phyloP scores from a whole-genome alignment of 352 stramenopile genomes.

The Phytopythium helicoides region DNA sequence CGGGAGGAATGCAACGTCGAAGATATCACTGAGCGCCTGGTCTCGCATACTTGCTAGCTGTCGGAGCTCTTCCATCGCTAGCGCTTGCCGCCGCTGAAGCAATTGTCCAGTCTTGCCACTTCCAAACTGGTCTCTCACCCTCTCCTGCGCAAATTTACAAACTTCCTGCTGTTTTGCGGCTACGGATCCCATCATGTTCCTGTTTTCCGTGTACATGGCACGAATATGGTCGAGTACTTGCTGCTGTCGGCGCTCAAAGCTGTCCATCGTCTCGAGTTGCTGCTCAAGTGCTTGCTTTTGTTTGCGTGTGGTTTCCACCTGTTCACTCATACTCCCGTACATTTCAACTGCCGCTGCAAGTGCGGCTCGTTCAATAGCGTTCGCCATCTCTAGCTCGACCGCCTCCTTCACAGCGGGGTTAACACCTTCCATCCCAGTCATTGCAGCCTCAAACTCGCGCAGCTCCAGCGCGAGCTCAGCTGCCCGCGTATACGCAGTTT shows the following conservation, averaged over 20 bases:
- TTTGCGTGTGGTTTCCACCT: slow-evolving; percentile 17
- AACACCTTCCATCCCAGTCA: background rate
- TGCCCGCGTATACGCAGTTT: slow-evolving; percentile 21
- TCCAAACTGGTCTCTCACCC: slow-evolving; percentile 6
- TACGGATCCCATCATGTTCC: slow-evolving; percentile 17
- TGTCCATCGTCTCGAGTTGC: slow-evolving; percentile 40
- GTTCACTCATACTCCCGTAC: slow-evolving; percentile 14
- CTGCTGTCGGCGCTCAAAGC: slow-evolving; percentile 37
- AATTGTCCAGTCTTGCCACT: slow-evolving; percentile 5
- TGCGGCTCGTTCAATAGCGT: slow-evolving; percentile 15
- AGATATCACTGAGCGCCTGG: slow-evolving; percentile 5
- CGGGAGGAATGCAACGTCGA: slow-evolving; percentile 15
- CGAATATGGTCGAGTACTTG: slow-evolving; percentile 33
- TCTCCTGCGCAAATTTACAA: slow-evolving; percentile 6
- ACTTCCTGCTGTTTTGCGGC: slow-evolving; percentile 22
- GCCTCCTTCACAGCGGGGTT: slow-evolving; percentile 6
- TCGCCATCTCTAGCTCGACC: slow-evolving; percentile 29
- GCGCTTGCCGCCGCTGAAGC: slow-evolving; percentile 11
- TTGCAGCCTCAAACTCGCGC: background rate
- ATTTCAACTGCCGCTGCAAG: slow-evolving; percentile 12
- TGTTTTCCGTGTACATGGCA: slow-evolving; percentile 24
- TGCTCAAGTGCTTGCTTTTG: slow-evolving; percentile 35
- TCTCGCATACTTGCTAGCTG: slow-evolving; percentile 13
- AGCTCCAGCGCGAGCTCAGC: background rate
- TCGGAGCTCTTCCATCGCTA: slow-evolving; percentile 27